Base-by-base conservation (phyloP, 805 yeast genomes). In the Candida succiphila region DNA sequence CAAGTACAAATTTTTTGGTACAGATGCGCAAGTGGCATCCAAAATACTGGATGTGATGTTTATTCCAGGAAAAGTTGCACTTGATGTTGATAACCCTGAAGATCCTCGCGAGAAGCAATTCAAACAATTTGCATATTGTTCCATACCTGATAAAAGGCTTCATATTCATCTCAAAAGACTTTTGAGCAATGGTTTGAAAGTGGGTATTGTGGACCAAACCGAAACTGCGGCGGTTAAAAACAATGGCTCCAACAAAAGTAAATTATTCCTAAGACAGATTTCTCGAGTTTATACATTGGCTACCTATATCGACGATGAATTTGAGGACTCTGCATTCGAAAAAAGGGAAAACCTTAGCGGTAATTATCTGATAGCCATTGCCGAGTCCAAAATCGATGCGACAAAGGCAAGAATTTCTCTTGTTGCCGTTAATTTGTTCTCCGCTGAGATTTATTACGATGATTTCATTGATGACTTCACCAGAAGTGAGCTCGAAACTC, bases 171-270 rank as follows among this genome's bases (percentile, higher is more conserved):
- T 88, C 25, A 82, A 81, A 51, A 65, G 89, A 38, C 58, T 89
- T 14, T 63, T 92, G 4, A 71, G 69, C 26, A 63, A 63, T 35
- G 95, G 96, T 0, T 60, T 73, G 38, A 88, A 82, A 50, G 85
- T 92, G 4, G 97, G 94, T 0, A 74, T 92, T 2, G 92, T 88
- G 0, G 79, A 80, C 47, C 97, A 92, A 49, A 49, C 72, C 4
- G 96, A 89, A 49, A 74, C 89, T 0, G 78, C 86, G 2, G 85
- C 86, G 0, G 63, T 84, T 12, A 84, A 84, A 46, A 65, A 70
- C 5, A 54, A 54, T 21, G 56, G 72, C 3, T 54, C 70, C 5
- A 77, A 69, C 39, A 71, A 70, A 35, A 58, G 67, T 21, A 63
- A 66, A 18, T 67, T 87, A 2, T 84, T 89, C 55, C 70, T 69